phyloP scores from a whole-genome alignment of 352 stramenopile genomes.

The Thalassiosira livingstoniorum region DNA sequence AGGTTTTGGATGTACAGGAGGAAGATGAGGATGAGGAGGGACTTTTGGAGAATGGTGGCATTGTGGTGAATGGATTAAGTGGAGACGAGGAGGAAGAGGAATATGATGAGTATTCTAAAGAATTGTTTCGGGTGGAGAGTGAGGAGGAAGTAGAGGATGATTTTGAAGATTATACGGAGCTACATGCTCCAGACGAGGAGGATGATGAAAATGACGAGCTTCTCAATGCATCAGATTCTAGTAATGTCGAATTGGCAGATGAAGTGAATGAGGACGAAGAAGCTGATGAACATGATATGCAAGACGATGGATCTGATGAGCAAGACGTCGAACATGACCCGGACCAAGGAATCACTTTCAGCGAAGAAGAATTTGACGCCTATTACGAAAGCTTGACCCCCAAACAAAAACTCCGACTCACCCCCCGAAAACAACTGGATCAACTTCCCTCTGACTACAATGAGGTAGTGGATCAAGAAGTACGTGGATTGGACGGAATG shows the following conservation, averaged over 20 bases:
- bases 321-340: slow-evolving; percentile 9
- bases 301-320: slow-evolving; percentile 13
- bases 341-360: neutral
- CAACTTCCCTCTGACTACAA: slow-evolving; percentile 44
- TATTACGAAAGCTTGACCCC: slow-evolving; percentile 44
- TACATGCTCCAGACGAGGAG: slow-evolving; percentile 8
- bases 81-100: slow-evolving; percentile 42
- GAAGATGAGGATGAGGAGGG: slow-evolving; percentile 45
- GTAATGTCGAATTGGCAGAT: too few species aligned
- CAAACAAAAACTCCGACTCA: slow-evolving; percentile 5
- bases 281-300: neutral
- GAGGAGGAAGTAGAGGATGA: slow-evolving; percentile 31
- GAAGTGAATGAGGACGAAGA: too few species aligned
- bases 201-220: slow-evolving; percentile 18
- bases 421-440: neutral
- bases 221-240: neutral
- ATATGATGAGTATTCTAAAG: slow-evolving; percentile 22
- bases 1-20: slow-evolving; percentile 76
- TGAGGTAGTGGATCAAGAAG: slow-evolving; percentile 45
- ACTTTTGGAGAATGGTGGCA: too few species aligned
- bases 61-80: too few species aligned
- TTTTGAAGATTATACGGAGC: slow-evolving; percentile 20
- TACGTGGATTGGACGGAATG: slow-evolving; percentile 56
- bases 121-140: neutral
- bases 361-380: slow-evolving; percentile 41